Base-by-base conservation (phyloP, 2,329 filamentous ascomycete genomes). In the Hansfordia pulvinata region DNA sequence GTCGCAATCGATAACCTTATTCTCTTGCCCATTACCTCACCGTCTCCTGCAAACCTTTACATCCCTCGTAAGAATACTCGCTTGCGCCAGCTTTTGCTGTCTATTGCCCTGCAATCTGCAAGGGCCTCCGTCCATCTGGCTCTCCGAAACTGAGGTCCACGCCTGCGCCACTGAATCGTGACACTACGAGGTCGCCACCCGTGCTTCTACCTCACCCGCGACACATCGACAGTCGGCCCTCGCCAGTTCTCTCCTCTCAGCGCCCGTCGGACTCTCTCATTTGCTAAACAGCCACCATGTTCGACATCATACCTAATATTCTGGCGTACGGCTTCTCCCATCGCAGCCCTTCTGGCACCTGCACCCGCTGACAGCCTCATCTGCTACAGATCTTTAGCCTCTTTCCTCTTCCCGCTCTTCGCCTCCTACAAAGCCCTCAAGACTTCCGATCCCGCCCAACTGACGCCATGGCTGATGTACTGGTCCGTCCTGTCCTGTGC, bases 391-490 rank as follows among this genome's bases (percentile, higher is more conserved):
- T 88, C 83, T 36, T 55, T 88, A 50, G 76, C 81, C 32, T 92
- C 86, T 30, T 85, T 93, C 48, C 74, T 94, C 48, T 92, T 96
- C 50, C 90, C 90, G 27, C 74, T 94, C 36, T 96, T 93, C 58
- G 86, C 88, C 39, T 93, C 88, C 37, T 96, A 94, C 69, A 96
- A 96, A 64, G 88, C 90, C 25, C 78, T 98, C 47, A 88, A 90
- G 58, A 86, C 84, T 10, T 79, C 80, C 27, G 83, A 94, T 52
- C 85, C 86, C 3, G 77, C 83, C 19, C 76, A 92, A 48, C 68
- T 94, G 33, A 83, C 83, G 36, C 88, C 88, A 76, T 98, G 90
- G 90, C 71, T 96, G 39, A 96, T 96, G 80, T 98, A 96, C 68
- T 98, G 88, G 80, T 84, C 93, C 33, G 84, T 93, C 14, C 70